Evolutionary conservation across 1,284 basidiomycete genomes (phyloP), one percentile per base, ranked within the genome.

Genomic region (Mycena sp.): DNA sequence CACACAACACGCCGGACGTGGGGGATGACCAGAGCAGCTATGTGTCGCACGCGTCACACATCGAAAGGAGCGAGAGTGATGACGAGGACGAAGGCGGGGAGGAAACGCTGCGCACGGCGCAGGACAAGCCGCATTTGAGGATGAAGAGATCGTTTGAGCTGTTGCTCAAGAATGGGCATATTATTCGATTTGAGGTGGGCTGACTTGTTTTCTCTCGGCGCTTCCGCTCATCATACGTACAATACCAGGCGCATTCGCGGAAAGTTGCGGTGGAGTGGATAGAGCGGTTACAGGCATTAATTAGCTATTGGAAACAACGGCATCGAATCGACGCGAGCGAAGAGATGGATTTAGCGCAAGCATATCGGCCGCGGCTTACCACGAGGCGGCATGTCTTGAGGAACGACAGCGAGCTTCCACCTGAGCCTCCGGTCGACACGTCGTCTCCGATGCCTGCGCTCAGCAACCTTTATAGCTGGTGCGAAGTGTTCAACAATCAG

Each of bases 71-170:
- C 6, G 52, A 64, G 38, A 74, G 73, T 52, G 73, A 74, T 25
- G 79, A 82, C 30, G 80, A 82, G 11, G 82, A 83, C 25, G 84
- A 86, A 52, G 94, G 93, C 7, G 95, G 94, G 18, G 91, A 92
- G 60, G 88, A 86, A 37, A 88, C 83, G 0, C 77, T 93, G 22
- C 80, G 75, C 18, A 82, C 80, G 38, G 77, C 77, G 9, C 78
- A 76, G 16, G 86, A 92, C 76, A 89, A 86, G 74, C 74, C 75
- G n/a, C 80, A 81, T 44, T 67, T 91, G 72, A 87, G 85, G 72
- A 88, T 90, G 82, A 86, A 87, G 71, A 86, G 95, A 64, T 91
- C 91, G 22, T 95, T 96, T 75, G 95, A 96, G 79, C 80, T 96
- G 46, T 81, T 93, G 57, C 83, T 95, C 75, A 86, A 84, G 25